These are phyloP conservation scores for Ilyonectria destructans DNA, from an alignment of 2,329 filamentous ascomycete genomes.

Conservation along the genomic window DNA sequence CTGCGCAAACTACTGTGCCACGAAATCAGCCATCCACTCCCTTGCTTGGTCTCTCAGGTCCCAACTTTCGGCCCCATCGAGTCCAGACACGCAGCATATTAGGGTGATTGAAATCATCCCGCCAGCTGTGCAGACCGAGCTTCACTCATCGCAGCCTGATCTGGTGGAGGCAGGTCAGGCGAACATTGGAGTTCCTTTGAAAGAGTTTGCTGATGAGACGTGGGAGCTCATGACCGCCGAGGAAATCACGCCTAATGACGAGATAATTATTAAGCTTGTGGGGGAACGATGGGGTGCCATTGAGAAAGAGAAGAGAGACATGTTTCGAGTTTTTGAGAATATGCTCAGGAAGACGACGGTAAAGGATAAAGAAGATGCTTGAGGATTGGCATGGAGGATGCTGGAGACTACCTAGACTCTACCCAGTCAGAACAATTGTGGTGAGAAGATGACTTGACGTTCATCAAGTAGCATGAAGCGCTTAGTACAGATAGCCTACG, in stretches of 20 bases:
- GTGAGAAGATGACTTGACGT: too few species aligned
- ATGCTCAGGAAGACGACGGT: constrained; percentile 21
- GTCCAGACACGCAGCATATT: constrained; percentile 29
- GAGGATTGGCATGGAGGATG: too few species aligned
- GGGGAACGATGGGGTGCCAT: constrained; percentile 3
- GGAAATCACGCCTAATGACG: constrained; percentile 4
- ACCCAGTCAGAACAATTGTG: too few species aligned
- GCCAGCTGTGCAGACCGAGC: constrained; percentile 36
- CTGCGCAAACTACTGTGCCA: constrained; percentile 35
- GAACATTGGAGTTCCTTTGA: constrained; percentile 22
- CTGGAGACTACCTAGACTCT: too few species aligned
- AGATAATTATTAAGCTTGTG: constrained; percentile 14
- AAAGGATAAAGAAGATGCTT: not conserved
- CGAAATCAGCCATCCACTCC: constrained; percentile 39
- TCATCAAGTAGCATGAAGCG: too few species aligned
- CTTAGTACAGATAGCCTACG: too few species aligned
- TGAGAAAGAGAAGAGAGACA: not conserved
- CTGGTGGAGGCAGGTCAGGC: constrained; percentile 13
- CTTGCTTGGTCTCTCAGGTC: constrained; percentile 31
- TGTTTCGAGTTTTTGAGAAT: constrained; percentile 10
- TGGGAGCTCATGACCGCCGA: constrained; percentile 26
- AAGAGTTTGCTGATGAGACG: constrained; percentile 22
- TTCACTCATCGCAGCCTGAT: constrained; percentile 23
- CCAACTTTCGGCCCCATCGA: constrained; percentile 19
- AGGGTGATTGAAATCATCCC: constrained; percentile 38